phyloP scores from a whole-genome alignment of 2,329 filamentous ascomycete genomes.

The Colletotrichum cuscutae region DNA sequence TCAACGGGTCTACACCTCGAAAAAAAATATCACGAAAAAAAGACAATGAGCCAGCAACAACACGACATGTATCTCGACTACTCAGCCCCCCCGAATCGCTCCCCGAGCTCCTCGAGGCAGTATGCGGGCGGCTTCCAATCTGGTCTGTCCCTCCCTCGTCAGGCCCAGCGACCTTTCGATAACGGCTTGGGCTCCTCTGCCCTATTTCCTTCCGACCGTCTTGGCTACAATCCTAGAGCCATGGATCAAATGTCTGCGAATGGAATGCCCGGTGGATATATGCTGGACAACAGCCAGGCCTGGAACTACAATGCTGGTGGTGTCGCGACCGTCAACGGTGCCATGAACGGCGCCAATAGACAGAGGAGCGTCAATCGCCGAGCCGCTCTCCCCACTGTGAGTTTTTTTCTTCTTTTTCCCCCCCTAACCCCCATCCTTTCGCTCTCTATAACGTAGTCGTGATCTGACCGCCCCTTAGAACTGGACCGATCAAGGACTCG shows the following conservation, averaged over 20 bases:
- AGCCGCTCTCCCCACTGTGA: conserved; percentile 78
- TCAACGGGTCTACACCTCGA: conserved; percentile 6
- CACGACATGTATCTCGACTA: conserved; percentile 81
- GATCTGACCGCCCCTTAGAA: conserved; percentile 47
- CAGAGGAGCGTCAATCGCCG: conserved; percentile 65
- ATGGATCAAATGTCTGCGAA: conserved; percentile 58
- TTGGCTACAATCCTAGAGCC: conserved; percentile 69
- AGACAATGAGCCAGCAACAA: conserved; percentile 62
- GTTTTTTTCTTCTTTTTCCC: conserved; percentile 43
- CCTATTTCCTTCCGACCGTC: conserved; percentile 77
- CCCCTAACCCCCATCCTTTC: neutral
- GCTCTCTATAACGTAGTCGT: neutral
- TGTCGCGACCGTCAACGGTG: conserved; percentile 71
- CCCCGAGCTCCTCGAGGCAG: conserved; percentile 52
- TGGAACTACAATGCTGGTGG: conserved; percentile 81
- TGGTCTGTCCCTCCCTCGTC: conserved; percentile 54
- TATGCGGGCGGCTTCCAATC: conserved; percentile 64
- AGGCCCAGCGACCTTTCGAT: conserved; percentile 82
- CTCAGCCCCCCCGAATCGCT: conserved; percentile 63
- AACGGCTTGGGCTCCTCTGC: conserved; percentile 70
- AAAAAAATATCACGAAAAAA: conserved; percentile 17
- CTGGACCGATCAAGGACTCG: conserved; percentile 62
- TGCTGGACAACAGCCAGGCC: conserved; percentile 77
- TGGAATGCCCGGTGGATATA: conserved; percentile 57
- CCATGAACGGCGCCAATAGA: conserved; percentile 72